Evolutionary conservation across 495 filamentous ascomycete species (phyloP).

Genomic region (Cairneyella variabilis): DNA sequence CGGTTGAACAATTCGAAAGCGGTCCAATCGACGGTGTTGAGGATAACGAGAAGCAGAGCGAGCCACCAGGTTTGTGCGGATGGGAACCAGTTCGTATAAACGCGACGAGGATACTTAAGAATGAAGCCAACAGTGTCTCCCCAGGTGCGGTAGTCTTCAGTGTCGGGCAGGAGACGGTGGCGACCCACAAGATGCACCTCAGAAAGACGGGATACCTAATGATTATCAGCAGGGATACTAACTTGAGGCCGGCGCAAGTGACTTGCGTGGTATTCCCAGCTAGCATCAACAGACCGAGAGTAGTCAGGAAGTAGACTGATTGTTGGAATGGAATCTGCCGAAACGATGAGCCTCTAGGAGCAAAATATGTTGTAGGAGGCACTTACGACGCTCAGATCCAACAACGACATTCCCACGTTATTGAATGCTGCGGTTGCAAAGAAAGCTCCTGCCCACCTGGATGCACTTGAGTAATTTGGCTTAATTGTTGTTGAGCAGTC

Average conservation of each 20-base stretch:
- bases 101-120: constrained; percentile 87
- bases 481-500: too few species aligned
- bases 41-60: constrained; percentile 68
- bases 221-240: background rate
- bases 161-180: constrained; percentile 45
- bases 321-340: constrained; percentile 53
- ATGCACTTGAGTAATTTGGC: too few species aligned
- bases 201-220: constrained; percentile 65
- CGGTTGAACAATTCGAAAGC: constrained; percentile 83
- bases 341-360: background rate
- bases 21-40: constrained; percentile 81
- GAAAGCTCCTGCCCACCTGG: constrained; percentile 64
- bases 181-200: too few species aligned
- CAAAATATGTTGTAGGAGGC: background rate
- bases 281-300: constrained; percentile 70
- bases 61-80: constrained; percentile 88
- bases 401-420: constrained; percentile 77
- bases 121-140: constrained; percentile 72
- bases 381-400: constrained; percentile 69
- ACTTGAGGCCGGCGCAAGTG: too few species aligned
- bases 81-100: constrained; percentile 89
- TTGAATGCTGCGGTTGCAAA: constrained; percentile 73
- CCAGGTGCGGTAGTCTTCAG: constrained; percentile 40
- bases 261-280: constrained; percentile 67
- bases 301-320: constrained; percentile 64